These are phyloP conservation scores for Aspergillus vadensis DNA, from an alignment of 2,329 filamentous ascomycete genomes.

Conservation along the genomic window DNA sequence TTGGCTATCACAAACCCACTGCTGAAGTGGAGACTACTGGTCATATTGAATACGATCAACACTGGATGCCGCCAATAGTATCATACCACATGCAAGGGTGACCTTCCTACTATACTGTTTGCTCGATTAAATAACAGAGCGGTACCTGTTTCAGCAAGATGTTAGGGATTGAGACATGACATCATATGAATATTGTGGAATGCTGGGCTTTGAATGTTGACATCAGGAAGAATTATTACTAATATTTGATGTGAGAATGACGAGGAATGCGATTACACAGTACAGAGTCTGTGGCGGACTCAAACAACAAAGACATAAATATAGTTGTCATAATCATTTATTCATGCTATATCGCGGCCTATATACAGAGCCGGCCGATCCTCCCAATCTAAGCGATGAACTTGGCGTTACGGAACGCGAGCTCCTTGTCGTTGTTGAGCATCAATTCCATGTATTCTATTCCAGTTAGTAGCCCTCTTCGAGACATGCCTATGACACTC, in stretches of 20 bases:
- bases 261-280: too few species aligned
- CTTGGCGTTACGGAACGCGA: background rate
- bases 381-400: background rate
- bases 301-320: too few species aligned
- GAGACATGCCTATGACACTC: background rate
- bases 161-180: conserved; percentile 1
- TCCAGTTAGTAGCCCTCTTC: background rate
- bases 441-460: background rate
- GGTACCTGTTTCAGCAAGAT: background rate
- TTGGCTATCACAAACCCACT: too few species aligned
- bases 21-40: too few species aligned
- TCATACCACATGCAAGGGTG: background rate
- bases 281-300: too few species aligned
- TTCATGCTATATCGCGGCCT: background rate
- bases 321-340: background rate
- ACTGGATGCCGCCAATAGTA: too few species aligned
- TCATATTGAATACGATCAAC: too few species aligned
- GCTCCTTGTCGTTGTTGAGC: background rate
- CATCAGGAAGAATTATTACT: background rate
- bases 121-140: background rate
- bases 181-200: background rate
- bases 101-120: background rate
- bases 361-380: background rate
- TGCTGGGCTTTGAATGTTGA: background rate
- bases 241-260: too few species aligned